phyloP scores from a whole-genome alignment of 768 basidiomycete species.

The Collybia sordida region DNA sequence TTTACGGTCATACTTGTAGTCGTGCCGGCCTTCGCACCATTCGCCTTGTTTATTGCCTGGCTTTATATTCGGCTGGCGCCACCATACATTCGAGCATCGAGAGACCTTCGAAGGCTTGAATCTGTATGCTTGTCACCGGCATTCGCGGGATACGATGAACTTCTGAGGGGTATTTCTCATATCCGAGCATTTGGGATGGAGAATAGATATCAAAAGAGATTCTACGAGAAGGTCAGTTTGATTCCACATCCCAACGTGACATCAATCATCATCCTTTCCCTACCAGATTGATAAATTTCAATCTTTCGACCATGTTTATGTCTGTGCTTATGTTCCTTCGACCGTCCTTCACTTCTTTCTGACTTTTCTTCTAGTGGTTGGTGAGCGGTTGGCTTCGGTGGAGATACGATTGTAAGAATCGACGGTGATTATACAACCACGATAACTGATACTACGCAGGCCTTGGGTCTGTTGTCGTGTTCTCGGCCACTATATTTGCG shows the following conservation, averaged over 20 bases:
- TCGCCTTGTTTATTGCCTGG: conserved; percentile 68
- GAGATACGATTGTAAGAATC: conserved; percentile 66
- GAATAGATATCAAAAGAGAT: conserved; percentile 59
- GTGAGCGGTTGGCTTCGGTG: conserved; percentile 69
- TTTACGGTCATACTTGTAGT: conserved; percentile 63
- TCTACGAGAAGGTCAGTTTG: conserved; percentile 50
- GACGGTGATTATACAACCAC: neutral
- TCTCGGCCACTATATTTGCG: conserved; percentile 67
- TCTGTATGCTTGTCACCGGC: conserved; percentile 68
- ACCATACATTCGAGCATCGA: conserved; percentile 56
- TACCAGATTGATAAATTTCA: conserved; percentile 65
- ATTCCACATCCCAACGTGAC: neutral
- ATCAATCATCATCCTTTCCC: conserved; percentile 29
- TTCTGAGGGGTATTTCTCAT: conserved; percentile 64
- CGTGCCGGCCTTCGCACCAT: conserved; percentile 63
- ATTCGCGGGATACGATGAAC: conserved; percentile 73
- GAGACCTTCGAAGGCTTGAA: conserved; percentile 69
- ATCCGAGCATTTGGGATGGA: conserved; percentile 76
- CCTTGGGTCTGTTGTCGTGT: conserved; percentile 71
- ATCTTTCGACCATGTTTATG: conserved; percentile 70
- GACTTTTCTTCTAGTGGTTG: conserved; percentile 47
- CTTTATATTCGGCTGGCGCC: conserved; percentile 65
- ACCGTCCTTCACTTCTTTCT: conserved; percentile 18
- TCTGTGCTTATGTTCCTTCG: conserved; percentile 29
- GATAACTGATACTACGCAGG: conserved; percentile 29